Evolutionary conservation across 768 basidiomycete species (phyloP).

Genomic region (Agaricus sinodeliciosus): DNA sequence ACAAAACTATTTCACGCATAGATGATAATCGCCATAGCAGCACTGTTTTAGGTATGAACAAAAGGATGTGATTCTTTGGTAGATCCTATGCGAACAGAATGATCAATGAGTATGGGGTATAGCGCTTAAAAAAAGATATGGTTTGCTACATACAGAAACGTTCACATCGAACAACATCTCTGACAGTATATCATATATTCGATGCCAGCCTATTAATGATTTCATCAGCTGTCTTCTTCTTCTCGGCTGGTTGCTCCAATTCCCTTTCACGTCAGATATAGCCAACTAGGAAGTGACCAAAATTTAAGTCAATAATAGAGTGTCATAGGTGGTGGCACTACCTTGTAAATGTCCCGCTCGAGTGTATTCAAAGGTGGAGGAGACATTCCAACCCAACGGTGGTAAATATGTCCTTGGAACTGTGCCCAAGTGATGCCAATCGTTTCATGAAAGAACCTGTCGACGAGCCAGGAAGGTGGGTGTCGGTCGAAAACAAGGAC

Average conservation of each 20-base stretch:
- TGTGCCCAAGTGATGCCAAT: conserved; percentile 44
- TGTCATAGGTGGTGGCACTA: conserved; percentile 14
- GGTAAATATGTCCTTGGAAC: conserved; percentile 23
- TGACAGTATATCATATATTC: conserved; percentile 42
- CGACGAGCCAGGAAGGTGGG: conserved; percentile 47
- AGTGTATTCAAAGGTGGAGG: conserved; percentile 32
- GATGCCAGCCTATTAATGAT: conserved; percentile 59
- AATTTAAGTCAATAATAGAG: conserved; percentile 7
- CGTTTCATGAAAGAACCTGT: conserved; percentile 60
- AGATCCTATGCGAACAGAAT: conserved; percentile 19
- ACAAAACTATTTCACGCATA: conserved; percentile 62
- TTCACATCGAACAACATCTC: conserved; percentile 26
- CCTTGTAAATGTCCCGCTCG: conserved; percentile 38
- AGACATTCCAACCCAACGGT: conserved; percentile 30
- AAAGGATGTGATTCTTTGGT: conserved; percentile 27
- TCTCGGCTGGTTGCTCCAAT: conserved; percentile 66
- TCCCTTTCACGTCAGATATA: conserved; percentile 48
- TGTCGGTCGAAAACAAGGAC: conserved; percentile 45
- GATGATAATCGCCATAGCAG: conserved; percentile 53
- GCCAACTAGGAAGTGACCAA: conserved; percentile 38
- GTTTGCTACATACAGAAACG: conserved; percentile 19
- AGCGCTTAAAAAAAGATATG: conserved; percentile 3
- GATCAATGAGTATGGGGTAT: background rate
- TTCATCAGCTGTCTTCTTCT: conserved; percentile 61
- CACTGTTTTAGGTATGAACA: conserved; percentile 39